A percentile compares a stretch with the other conserved stretches of the same genome.
Evolutionary conservation across 2,329 filamentous ascomycete species (phyloP).

Genomic region (Fusarium sp.): DNA sequence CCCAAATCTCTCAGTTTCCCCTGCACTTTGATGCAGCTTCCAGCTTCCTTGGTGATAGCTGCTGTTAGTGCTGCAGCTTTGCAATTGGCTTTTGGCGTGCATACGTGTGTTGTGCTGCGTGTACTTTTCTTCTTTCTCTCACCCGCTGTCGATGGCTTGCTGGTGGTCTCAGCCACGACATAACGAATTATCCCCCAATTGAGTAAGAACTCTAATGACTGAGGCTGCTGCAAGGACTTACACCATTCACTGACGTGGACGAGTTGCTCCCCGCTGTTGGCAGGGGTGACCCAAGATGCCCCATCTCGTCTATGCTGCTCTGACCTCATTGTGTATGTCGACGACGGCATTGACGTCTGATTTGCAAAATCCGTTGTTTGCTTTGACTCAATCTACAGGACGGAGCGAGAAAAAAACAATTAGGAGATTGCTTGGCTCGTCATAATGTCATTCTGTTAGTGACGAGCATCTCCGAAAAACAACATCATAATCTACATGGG

Average conservation of each 20-base stretch:
- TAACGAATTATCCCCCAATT: neutral
- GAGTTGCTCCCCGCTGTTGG: constrained; percentile 15
- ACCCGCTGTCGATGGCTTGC: neutral
- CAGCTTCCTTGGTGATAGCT: constrained; percentile 2
- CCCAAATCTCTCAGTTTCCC: constrained; percentile 8
- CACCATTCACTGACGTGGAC: constrained; percentile 35
- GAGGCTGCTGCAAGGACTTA: constrained; percentile 27
- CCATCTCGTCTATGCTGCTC: constrained; percentile 25
- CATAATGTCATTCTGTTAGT: constrained; percentile 24
- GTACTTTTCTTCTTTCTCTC: neutral
- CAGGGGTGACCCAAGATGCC: constrained; percentile 26
- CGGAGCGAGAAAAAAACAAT: constrained; percentile 10
- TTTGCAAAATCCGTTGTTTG: constrained; percentile 14
- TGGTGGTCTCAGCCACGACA: constrained; percentile 3
- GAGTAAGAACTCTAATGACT: constrained; percentile 25
- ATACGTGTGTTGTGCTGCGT: neutral
- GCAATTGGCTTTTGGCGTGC: neutral
- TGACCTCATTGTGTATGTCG: constrained; percentile 42
- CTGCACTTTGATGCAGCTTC: constrained; percentile 8
- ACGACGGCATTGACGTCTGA: constrained; percentile 24
- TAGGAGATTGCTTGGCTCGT: constrained; percentile 27
- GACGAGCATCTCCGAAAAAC: constrained; percentile 25
- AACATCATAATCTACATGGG: constrained; percentile 33
- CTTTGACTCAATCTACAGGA: constrained; percentile 14
- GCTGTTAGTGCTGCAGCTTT: constrained; percentile 13